Evolutionary conservation across 164 flowering plant genomes (phyloP), one percentile per base, ranked within the genome.

Genomic region (Vitis rupestris): DNA sequence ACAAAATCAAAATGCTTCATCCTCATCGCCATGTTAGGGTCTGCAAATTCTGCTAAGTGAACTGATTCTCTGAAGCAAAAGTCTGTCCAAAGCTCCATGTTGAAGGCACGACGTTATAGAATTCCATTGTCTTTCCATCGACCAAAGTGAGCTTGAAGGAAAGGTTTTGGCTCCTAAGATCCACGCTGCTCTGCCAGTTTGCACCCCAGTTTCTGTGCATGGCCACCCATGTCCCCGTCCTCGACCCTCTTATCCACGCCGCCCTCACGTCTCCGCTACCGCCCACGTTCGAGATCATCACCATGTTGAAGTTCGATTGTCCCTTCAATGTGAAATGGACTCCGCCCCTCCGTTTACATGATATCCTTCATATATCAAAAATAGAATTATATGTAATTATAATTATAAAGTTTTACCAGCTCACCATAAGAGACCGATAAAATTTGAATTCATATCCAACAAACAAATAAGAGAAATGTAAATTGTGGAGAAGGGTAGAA

Each of bases 151-250:
- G 75, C 78, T 72, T 86, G 64, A 89, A 83, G 3, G 90, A 85
- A 44, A 87, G 62, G 0, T 16, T 76, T 69, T 88, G 92, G 70
- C 65, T 75, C 4, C 84, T 74, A 4, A 88, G 70, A 49, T 89
- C 88, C 0, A 63, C 51, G 68, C 60, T 66, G 82, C 82, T 83
- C 53, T 89, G 92, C 98, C 96, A 92, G 58, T 89, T 87, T 0
- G 89, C 91, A 2, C 98, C 98, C 96, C 97, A 92, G 59, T 92
- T 92, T 50, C 96, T 75, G 31, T 75, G 80, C 96, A 92, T 83
- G 59, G 86, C 60, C 15, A 81, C 66, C 97, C 96, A 90, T 29
- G 65, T 52, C 62, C 70, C 73, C 10, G 78, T 69, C 65, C 53
- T 74, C 0, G 90, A 81, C 1, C 84, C 87, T 69, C 79, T 85